phyloP scores from a whole-genome alignment of 495 filamentous ascomycete genomes.

The Symbiotaphrina buchneri region DNA sequence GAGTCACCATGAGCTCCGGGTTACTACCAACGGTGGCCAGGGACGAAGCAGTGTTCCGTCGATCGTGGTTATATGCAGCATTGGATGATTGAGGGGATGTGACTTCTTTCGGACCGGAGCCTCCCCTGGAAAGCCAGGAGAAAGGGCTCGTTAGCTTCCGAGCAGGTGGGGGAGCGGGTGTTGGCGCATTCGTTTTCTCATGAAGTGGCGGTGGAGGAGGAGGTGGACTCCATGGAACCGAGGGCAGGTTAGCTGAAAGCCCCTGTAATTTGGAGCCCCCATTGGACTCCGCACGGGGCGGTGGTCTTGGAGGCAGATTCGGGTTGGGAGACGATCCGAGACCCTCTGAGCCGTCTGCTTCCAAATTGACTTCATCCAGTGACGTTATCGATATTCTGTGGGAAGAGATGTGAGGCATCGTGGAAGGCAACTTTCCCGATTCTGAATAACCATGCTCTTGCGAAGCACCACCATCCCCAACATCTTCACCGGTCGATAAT shows the following conservation, averaged over 20 bases:
- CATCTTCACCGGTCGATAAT: no score
- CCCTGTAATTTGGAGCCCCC: slow-evolving; percentile 16
- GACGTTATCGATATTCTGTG: slow-evolving; percentile 40
- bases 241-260: slow-evolving; percentile 24
- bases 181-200: slow-evolving; percentile 17
- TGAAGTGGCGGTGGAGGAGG: slow-evolving; percentile 18
- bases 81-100: slow-evolving; percentile 25
- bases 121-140: slow-evolving; percentile 59
- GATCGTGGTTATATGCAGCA: slow-evolving; percentile 13
- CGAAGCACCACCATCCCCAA: no score
- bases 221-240: slow-evolving; percentile 25
- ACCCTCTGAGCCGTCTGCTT: slow-evolving; percentile 22
- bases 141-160: slow-evolving; percentile 65
- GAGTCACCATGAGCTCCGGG: slow-evolving; percentile 46
- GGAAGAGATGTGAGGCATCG: slow-evolving; percentile 32
- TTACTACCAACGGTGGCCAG: slow-evolving; percentile 53
- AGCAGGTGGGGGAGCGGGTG: slow-evolving; percentile 15
- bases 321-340: slow-evolving; percentile 16
- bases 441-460: no score
- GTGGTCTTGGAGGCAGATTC: slow-evolving; percentile 24
- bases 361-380: slow-evolving; percentile 48
- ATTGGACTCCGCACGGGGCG: slow-evolving; percentile 26
- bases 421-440: no score
- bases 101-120: slow-evolving; percentile 31
- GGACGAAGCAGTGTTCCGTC: slow-evolving; percentile 52